These are phyloP conservation scores for Exophiala alcalophila DNA, from an alignment of 2,329 filamentous ascomycete genomes.

Conservation along the genomic window DNA sequence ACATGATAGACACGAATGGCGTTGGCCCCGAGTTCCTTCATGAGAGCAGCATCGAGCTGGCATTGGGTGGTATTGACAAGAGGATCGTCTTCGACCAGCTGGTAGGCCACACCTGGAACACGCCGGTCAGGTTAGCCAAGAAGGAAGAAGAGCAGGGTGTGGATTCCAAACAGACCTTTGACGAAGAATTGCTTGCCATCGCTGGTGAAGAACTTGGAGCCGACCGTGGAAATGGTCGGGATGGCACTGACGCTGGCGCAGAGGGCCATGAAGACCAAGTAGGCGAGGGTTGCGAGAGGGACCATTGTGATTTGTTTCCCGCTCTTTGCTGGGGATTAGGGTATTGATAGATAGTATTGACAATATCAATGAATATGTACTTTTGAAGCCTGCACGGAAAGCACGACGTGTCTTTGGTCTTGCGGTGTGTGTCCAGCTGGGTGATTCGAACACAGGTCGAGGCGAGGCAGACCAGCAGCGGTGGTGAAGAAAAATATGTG, in stretches of 20 bases:
- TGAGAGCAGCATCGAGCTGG: constrained; percentile 68
- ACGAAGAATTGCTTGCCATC: constrained; percentile 80
- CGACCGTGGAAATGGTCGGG: constrained; percentile 59
- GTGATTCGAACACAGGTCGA: background rate
- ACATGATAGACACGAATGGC: constrained; percentile 88
- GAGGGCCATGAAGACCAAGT: constrained; percentile 20
- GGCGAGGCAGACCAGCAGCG: constrained; percentile 3
- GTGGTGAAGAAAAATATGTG: constrained; percentile 15
- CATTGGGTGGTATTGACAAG: constrained; percentile 74
- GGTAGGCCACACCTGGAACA: constrained; percentile 67
- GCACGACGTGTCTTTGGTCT: background rate
- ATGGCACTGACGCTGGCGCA: constrained; percentile 44
- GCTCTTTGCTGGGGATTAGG: background rate
- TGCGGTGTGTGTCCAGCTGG: background rate
- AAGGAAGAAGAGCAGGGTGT: background rate
- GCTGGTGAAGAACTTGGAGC: constrained; percentile 80
- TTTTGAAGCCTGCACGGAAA: background rate
- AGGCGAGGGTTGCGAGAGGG: constrained; percentile 7
- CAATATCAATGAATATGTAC: constrained; percentile 4
- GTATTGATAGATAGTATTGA: background rate
- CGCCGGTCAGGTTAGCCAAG: constrained; percentile 3
- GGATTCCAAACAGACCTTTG: constrained; percentile 58
- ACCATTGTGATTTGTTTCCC: constrained; percentile 10
- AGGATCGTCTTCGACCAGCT: constrained; percentile 66
- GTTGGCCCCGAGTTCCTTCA: constrained; percentile 78